A percentile compares a stretch with the other conserved stretches of the same genome.
These are phyloP conservation scores for Chrysopogon serrulatus DNA, from an alignment of 176 grass and related monocot genomes.

Conservation along the genomic window DNA sequence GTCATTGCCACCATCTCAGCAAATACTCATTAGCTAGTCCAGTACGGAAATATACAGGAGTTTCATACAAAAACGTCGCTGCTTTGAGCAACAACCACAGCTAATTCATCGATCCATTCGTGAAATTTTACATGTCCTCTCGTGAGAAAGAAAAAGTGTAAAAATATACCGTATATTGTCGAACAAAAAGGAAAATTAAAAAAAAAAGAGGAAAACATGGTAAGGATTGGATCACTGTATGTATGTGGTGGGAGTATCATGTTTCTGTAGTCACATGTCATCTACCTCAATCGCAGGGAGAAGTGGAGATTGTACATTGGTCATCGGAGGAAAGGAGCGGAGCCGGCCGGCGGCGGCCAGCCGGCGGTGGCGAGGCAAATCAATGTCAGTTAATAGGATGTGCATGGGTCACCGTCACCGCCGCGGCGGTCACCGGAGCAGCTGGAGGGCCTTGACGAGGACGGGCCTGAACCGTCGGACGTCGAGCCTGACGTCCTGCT, in stretches of 20 bases:
- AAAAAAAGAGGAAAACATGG: not conserved
- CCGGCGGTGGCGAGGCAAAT: not conserved
- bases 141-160: not conserved
- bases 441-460: conserved; percentile 42
- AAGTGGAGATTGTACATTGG: not conserved
- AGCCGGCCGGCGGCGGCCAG: no score
- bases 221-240: not conserved
- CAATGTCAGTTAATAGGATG: not conserved
- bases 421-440: conserved; percentile 54
- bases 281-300: not conserved
- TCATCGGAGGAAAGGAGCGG: not conserved
- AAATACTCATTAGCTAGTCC: no score
- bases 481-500: conserved; percentile 72
- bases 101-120: not conserved
- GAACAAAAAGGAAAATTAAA: not conserved
- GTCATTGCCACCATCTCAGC: not conserved
- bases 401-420: no score
- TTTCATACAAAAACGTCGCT: conserved; percentile 27
- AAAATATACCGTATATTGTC: not conserved
- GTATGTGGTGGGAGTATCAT: not conserved
- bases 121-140: not conserved
- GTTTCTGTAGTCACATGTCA: not conserved
- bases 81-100: not conserved
- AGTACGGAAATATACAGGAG: no score
- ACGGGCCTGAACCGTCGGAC: conserved; percentile 43